Evolutionary conservation across 2,329 filamentous ascomycete genomes (phyloP).

Genomic region (Colletotrichum higginsianum): DNA sequence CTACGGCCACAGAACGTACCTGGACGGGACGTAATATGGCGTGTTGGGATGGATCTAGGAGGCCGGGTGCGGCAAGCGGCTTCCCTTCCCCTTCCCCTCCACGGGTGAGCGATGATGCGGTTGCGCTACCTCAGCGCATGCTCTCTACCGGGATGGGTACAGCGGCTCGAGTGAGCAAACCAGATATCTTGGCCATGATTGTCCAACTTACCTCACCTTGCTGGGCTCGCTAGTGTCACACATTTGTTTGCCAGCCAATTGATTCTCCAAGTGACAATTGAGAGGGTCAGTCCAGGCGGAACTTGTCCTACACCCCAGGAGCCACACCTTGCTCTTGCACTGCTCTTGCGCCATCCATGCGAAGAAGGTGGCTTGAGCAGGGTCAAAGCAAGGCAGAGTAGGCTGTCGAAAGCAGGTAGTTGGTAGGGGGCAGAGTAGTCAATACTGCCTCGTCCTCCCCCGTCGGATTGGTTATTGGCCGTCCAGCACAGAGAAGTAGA

Average conservation of each 20-base stretch:
- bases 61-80: neutral
- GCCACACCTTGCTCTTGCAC: constrained; percentile 12
- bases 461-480: neutral
- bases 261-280: neutral
- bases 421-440: constrained; percentile 13
- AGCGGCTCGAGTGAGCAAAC: constrained; percentile 20
- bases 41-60: neutral
- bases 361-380: constrained; percentile 15
- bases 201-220: constrained; percentile 10
- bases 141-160: constrained; percentile 8
- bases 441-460: neutral
- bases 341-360: constrained; percentile 2
- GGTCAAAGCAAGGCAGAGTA: constrained; percentile 24
- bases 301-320: constrained; percentile 6
- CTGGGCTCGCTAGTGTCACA: constrained; percentile 11
- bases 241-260: constrained; percentile 1
- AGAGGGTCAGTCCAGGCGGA: constrained; percentile 5
- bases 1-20: constrained; percentile 10
- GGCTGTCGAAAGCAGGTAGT: neutral
- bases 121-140: neutral
- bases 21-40: constrained; percentile 1
- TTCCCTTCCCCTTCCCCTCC: neutral
- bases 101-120: neutral
- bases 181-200: constrained; percentile 23
- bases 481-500: neutral